phyloP scores from a whole-genome alignment of 2,329 filamentous ascomycete genomes.

The Talaromyces rugulosus region DNA sequence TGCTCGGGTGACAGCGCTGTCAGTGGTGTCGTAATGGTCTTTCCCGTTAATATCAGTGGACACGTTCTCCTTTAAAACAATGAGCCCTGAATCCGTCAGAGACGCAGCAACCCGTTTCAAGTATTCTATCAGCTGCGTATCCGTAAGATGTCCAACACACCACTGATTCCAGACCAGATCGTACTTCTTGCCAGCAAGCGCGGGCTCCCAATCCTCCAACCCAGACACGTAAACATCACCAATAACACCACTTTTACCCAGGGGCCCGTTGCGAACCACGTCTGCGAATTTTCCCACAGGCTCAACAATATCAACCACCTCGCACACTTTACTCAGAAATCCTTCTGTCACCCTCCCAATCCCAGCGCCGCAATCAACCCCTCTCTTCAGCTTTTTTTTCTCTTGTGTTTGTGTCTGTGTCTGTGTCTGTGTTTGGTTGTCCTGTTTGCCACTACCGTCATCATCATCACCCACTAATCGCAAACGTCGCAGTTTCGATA shows the following conservation, averaged over 20 bases:
- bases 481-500: slow-evolving; percentile 58
- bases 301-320: slow-evolving; percentile 76
- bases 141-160: slow-evolving; percentile 80
- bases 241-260: slow-evolving; percentile 42
- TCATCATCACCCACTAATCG: slow-evolving; percentile 11
- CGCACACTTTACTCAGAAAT: slow-evolving; percentile 66
- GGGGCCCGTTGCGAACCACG: slow-evolving; percentile 42
- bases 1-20: slow-evolving; percentile 73
- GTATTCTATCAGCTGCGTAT: slow-evolving; percentile 66
- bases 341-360: slow-evolving; percentile 81
- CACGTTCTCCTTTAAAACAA: slow-evolving; percentile 80
- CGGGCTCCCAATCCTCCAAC: slow-evolving; percentile 64
- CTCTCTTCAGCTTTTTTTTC: slow-evolving; percentile 27
- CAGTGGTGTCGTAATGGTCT: slow-evolving; percentile 71
- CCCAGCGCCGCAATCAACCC: slow-evolving; percentile 60
- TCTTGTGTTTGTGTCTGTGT: not conserved
- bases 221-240: slow-evolving; percentile 68
- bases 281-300: slow-evolving; percentile 77
- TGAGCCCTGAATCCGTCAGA: slow-evolving; percentile 42
- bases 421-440: not conserved
- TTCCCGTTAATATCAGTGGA: slow-evolving; percentile 47
- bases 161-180: slow-evolving; percentile 87
- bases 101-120: slow-evolving; percentile 57
- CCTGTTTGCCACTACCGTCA: too few species aligned
- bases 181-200: slow-evolving; percentile 48